These are phyloP conservation scores for Leccinum aurantiacum DNA, from an alignment of 768 basidiomycete genomes.

Conservation along the genomic window DNA sequence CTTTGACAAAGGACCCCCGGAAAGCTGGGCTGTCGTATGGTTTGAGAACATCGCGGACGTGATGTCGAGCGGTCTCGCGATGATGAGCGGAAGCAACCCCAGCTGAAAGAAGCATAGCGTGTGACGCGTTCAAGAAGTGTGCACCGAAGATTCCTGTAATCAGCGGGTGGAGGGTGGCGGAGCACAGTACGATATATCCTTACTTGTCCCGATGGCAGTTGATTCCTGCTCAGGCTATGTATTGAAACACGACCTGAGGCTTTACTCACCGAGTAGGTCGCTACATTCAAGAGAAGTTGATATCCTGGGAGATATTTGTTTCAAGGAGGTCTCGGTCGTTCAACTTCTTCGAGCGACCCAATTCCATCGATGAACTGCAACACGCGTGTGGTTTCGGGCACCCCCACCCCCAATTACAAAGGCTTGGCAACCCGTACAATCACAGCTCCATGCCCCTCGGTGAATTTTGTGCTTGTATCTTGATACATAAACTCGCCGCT, in stretches of 20 bases:
- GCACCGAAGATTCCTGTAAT: background rate
- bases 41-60: background rate
- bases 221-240: background rate
- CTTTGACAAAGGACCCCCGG: background rate
- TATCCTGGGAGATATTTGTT: background rate
- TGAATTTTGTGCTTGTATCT: background rate
- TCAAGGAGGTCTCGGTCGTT: background rate
- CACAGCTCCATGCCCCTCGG: background rate
- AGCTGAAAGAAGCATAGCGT: background rate
- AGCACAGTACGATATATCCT: background rate
- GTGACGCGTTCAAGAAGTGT: background rate
- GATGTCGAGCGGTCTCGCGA: background rate
- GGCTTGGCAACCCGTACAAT: background rate
- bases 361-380: background rate
- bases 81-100: background rate
- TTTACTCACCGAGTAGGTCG: background rate
- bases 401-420: background rate
- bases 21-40: background rate
- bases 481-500: slow-evolving; percentile 3
- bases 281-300: background rate
- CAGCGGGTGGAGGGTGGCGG: background rate
- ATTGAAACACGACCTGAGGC: background rate
- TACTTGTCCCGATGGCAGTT: background rate
- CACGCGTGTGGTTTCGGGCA: background rate
- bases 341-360: background rate